Evolutionary conservation across 768 basidiomycete genomes (phyloP).

Genomic region (Kwoniella mangroviensis): DNA sequence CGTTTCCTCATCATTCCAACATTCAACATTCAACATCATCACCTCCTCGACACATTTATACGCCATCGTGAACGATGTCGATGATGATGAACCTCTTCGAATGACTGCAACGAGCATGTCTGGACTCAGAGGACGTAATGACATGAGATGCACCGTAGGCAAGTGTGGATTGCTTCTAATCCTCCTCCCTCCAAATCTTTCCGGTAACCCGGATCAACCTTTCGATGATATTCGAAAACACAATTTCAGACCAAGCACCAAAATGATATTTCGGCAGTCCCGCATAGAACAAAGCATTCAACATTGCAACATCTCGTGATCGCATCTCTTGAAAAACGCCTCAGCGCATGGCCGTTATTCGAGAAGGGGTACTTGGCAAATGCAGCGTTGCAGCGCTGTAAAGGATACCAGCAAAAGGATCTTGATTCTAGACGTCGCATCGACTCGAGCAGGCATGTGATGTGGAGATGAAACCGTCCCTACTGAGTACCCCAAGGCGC

Average conservation of each 20-base stretch:
- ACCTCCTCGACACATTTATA: not conserved
- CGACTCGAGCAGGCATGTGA: not conserved
- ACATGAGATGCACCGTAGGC: too few species aligned
- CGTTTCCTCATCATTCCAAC: not conserved
- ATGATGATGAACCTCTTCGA: too few species aligned
- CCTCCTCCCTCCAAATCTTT: not conserved
- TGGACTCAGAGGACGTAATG: too few species aligned
- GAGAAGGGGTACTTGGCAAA: too few species aligned
- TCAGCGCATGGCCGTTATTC: too few species aligned
- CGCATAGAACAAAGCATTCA: not conserved
- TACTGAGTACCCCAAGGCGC: not conserved
- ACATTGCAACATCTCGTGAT: slow-evolving; percentile 4
- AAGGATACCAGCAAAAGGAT: not conserved
- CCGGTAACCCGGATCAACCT: slow-evolving; percentile 4
- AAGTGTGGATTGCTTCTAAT: not conserved
- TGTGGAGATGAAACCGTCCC: not conserved
- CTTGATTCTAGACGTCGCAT: too few species aligned
- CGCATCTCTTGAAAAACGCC: not conserved
- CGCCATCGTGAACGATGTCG: too few species aligned
- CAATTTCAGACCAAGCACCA: not conserved
- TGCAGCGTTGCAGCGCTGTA: not conserved
- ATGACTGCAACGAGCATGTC: too few species aligned
- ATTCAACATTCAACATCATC: not conserved
- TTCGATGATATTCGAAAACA: not conserved
- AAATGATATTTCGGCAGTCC: not conserved